Base-by-base conservation (phyloP, 2,329 filamentous ascomycete species). In the Exophiala sp. region DNA sequence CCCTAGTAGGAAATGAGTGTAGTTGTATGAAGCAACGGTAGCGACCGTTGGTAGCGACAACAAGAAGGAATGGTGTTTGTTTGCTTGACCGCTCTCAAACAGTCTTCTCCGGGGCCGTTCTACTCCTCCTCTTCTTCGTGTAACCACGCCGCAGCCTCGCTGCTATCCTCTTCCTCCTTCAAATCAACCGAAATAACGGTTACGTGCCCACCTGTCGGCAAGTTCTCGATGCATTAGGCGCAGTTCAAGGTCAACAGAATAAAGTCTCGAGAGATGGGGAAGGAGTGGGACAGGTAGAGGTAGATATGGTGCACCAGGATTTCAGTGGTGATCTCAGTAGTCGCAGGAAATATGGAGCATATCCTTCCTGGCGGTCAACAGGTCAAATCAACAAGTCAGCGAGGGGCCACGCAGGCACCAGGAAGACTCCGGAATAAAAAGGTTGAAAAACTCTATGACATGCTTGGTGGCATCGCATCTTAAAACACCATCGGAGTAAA, bases 141-240 rank as follows among this genome's bases (percentile, higher is more conserved):
- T 42, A 24, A 38, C 21, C 5, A 29, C 29, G 34, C 24, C 24
- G 24, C 24, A 29, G 24, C 24, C 24, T 29, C 9, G 16, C 34
- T 39, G 12, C 43, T 12, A 12, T 20, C 21, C 34, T 45, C 32
- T 45, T 5, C 50, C 24, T 41, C 20, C 50, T 43, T 39, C 40
- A 18, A 55, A 50, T 72, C 71, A 73, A 62, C 70, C 72, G 58
- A 74, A 69, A 61, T 75, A 75, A 58, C 73, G 65, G 63, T 73
- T 73, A 52, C 73, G 69, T 64, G 72, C 73, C 73, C 73, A 75
- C 64, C 71, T 68, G 65, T 75, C 79, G 64, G 74, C 79, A 60
- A 76, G 74, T 65, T 78, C 65, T 62, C 78, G 76, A 72, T 68
- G 77, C 79, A 82, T 82, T 55, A 44, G 45, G 53, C 45, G 47